These are phyloP conservation scores for Eremothecium gossypii DNA, from an alignment of 1,139 yeast species.

Conservation along the genomic window DNA sequence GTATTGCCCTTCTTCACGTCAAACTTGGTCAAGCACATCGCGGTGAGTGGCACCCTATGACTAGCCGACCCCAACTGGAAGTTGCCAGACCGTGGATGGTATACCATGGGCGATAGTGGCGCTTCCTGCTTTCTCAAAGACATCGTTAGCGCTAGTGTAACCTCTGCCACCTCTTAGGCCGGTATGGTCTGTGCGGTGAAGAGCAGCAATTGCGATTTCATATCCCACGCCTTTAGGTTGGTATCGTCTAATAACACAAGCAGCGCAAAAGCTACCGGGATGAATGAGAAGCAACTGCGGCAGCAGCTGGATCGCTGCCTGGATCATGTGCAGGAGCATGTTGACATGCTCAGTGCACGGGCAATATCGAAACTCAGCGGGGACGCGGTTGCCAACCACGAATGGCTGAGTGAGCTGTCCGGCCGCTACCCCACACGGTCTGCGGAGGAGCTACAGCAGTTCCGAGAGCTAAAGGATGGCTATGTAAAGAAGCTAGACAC, in stretches of 20 bases:
- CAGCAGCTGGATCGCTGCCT: slow-evolving; percentile 23
- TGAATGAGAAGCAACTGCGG: slow-evolving; percentile 14
- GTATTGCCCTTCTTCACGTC: slow-evolving; percentile 28
- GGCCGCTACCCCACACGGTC: slow-evolving; percentile 11
- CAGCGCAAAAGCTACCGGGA: neutral
- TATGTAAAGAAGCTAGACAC: slow-evolving; percentile 12
- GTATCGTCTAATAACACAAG: no score
- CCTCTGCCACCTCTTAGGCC: no score
- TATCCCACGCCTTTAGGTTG: no score
- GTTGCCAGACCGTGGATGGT: neutral
- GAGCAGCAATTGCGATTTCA: no score
- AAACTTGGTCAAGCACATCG: slow-evolving; percentile 25
- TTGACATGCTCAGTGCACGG: slow-evolving; percentile 16
- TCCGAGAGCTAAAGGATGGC: slow-evolving; percentile 9
- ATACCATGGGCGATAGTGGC: slow-evolving; percentile 1
- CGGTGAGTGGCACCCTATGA: slow-evolving; percentile 12
- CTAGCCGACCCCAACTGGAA: slow-evolving; percentile 15
- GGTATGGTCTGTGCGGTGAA: no score
- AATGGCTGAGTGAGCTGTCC: slow-evolving; percentile 16
- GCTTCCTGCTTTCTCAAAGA: neutral
- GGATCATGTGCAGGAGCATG: slow-evolving; percentile 14
- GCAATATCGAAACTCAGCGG: slow-evolving; percentile 20
- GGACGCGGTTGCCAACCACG: slow-evolving; percentile 17
- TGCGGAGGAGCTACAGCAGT: slow-evolving; percentile 11
- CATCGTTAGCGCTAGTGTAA: no score